Conservation (phyloP, 2,329 filamentous ascomycete genomes). For the Orbilia brochopaga region DNA sequence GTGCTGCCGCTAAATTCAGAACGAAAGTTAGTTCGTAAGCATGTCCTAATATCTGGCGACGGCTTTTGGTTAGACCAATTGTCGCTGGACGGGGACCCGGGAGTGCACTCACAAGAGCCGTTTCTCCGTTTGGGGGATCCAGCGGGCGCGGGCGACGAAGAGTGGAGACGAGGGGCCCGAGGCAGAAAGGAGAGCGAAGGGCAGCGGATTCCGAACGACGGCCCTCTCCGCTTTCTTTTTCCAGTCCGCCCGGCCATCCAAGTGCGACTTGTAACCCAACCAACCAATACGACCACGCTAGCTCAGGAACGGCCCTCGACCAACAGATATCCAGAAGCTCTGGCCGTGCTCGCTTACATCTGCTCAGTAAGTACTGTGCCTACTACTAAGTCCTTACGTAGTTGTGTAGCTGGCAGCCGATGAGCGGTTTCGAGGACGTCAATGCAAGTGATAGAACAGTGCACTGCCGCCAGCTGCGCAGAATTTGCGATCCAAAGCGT, state of each 20-base stretch:
- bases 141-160: conserved; percentile 7
- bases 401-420: too few species aligned
- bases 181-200: conserved; percentile 22
- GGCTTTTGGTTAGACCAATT: conserved; percentile 31
- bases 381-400: too few species aligned
- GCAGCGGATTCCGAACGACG: conserved; percentile 2
- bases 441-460: too few species aligned
- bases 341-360: too few species aligned
- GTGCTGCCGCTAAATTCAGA: not conserved
- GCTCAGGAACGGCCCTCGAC: too few species aligned
- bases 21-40: not conserved
- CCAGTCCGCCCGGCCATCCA: not conserved
- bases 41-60: conserved; percentile 15
- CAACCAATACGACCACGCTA: too few species aligned
- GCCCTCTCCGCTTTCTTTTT: not conserved
- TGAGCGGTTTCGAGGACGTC: too few species aligned
- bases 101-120: conserved; percentile 21
- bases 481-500: too few species aligned
- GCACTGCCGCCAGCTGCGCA: too few species aligned
- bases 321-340: too few species aligned
- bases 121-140: conserved; percentile 11
- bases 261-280: too few species aligned
- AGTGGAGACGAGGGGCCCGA: conserved; percentile 21
- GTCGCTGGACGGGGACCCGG: conserved; percentile 26
- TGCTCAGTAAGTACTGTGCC: too few species aligned